A percentile compares a stretch with the other conserved stretches of the same genome.
Conservation (phyloP, 2,329 filamentous ascomycete genomes). For the Pochonia chlamydosporia region DNA sequence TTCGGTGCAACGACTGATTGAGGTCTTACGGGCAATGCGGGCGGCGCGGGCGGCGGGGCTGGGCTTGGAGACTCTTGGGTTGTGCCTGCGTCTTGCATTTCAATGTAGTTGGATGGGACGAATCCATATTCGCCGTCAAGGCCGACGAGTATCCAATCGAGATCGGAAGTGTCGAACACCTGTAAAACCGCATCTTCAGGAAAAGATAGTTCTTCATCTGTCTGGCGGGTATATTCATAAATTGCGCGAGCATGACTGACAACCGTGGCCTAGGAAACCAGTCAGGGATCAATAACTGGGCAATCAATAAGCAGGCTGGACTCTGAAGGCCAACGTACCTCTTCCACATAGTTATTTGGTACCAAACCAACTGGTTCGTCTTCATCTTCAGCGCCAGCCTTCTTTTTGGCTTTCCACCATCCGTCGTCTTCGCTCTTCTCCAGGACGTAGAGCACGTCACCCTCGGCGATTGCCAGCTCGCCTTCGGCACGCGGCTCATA, state of each 20-base stretch:
- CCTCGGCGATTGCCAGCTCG: slow-evolving; percentile 79
- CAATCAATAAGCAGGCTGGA: neutral
- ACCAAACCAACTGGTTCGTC: slow-evolving; percentile 88
- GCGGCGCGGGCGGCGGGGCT: slow-evolving; percentile 28
- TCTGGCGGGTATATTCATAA: slow-evolving; percentile 97
- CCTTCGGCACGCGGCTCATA: slow-evolving; percentile 82
- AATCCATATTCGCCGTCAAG: slow-evolving; percentile 84
- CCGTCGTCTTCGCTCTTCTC: slow-evolving; percentile 73
- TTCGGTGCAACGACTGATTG: slow-evolving; percentile 26
- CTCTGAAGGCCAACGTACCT: slow-evolving; percentile 49
- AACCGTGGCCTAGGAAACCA: slow-evolving; percentile 50
- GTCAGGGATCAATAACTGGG: neutral
- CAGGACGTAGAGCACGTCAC: slow-evolving; percentile 81
- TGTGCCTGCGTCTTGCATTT: slow-evolving; percentile 49
- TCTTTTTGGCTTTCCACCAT: slow-evolving; percentile 98
- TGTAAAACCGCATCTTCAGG: slow-evolving; percentile 77
- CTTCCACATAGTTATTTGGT: slow-evolving; percentile 91
- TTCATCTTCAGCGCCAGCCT: slow-evolving; percentile 73
- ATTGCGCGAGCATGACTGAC: slow-evolving; percentile 75
- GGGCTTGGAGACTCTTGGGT: slow-evolving; percentile 33
- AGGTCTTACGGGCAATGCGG: slow-evolving; percentile 39
- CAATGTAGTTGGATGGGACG: slow-evolving; percentile 93
- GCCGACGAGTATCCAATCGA: slow-evolving; percentile 94
- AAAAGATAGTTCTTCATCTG: slow-evolving; percentile 95
- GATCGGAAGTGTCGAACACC: slow-evolving; percentile 86